These are phyloP conservation scores for Xylaria sp. DNA, from an alignment of 2,329 filamentous ascomycete genomes.

Conservation along the genomic window DNA sequence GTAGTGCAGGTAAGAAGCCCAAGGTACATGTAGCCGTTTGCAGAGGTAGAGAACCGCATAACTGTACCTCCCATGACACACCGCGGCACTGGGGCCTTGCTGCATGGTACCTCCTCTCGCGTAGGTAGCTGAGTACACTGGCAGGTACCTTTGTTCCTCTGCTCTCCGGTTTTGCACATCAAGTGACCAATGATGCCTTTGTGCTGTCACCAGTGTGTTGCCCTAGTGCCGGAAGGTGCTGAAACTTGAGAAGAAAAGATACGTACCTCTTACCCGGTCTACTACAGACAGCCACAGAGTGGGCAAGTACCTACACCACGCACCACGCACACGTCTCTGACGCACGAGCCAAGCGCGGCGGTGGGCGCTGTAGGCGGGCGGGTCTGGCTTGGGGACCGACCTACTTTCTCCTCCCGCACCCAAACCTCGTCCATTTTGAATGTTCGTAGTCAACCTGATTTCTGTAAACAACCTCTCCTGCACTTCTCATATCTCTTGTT, in stretches of 20 bases:
- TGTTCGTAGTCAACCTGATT: constrained; percentile 43
- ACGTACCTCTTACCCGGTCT: constrained; percentile 16
- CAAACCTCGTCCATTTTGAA: constrained; percentile 48
- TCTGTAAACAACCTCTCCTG: constrained; percentile 47
- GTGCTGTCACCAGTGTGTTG: constrained; percentile 31
- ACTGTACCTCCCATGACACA: constrained; percentile 9
- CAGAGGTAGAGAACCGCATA: constrained; percentile 11
- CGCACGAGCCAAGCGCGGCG: constrained; percentile 36
- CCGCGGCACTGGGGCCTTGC: constrained; percentile 6
- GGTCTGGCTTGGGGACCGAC: constrained; percentile 33
- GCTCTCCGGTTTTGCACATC: constrained; percentile 13
- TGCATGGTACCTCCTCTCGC: constrained; percentile 25
- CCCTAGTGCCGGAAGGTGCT: constrained; percentile 21
- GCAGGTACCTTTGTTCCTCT: constrained; percentile 20
- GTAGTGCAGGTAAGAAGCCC: constrained; percentile 3
- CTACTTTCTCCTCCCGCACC: constrained; percentile 43
- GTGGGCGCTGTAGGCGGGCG: constrained; percentile 29
- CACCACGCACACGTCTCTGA: constrained; percentile 23
- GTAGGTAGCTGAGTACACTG: constrained; percentile 14
- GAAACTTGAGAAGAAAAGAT: constrained; percentile 29
- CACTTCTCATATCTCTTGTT: constrained; percentile 35
- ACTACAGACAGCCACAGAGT: too few relatives aligned
- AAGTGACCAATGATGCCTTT: constrained; percentile 37
- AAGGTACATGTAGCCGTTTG: constrained; percentile 4
- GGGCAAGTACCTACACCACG: too few relatives aligned